Conservation (phyloP, 1,139 yeast genomes). For the Kodamaea fungicola region DNA sequence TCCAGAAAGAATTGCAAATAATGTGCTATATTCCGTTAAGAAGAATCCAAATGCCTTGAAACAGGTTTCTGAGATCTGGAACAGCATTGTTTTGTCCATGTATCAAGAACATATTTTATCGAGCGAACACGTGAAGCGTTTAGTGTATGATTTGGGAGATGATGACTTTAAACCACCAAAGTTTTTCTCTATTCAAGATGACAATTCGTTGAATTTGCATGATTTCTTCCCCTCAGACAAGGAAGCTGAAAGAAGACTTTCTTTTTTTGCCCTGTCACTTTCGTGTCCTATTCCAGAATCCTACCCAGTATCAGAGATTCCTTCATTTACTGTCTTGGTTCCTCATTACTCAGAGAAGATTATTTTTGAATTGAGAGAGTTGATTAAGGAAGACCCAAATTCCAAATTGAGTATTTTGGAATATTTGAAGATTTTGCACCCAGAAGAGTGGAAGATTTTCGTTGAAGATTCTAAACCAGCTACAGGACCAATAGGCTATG, state of each 20-base stretch:
- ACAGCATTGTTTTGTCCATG: slow-evolving; percentile 71
- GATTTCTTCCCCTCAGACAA: slow-evolving; percentile 52
- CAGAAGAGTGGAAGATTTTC: slow-evolving; percentile 74
- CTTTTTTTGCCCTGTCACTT: slow-evolving; percentile 84
- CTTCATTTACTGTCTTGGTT: slow-evolving; percentile 76
- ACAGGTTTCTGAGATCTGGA: slow-evolving; percentile 77
- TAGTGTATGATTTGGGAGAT: slow-evolving; percentile 41
- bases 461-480: slow-evolving; percentile 49
- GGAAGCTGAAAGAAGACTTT: slow-evolving; percentile 78
- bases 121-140: slow-evolving; percentile 59
- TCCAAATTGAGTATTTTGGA: slow-evolving; percentile 70
- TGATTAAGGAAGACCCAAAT: slow-evolving; percentile 57
- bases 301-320: slow-evolving; percentile 68
- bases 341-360: slow-evolving; percentile 86
- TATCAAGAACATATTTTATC: slow-evolving; percentile 77
- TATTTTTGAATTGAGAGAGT: slow-evolving; percentile 58
- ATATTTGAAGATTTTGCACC: slow-evolving; percentile 66
- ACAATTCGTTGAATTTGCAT: slow-evolving; percentile 48
- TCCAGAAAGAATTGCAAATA: slow-evolving; percentile 58
- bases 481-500: not conserved
- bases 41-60: slow-evolving; percentile 23
- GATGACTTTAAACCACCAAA: slow-evolving; percentile 1
- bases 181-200: slow-evolving; percentile 11
- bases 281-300: slow-evolving; percentile 78
- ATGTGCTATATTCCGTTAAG: slow-evolving; percentile 31